Evolutionary conservation across 2,329 filamentous ascomycete genomes (phyloP).

Genomic region (Neonectria punicea): DNA sequence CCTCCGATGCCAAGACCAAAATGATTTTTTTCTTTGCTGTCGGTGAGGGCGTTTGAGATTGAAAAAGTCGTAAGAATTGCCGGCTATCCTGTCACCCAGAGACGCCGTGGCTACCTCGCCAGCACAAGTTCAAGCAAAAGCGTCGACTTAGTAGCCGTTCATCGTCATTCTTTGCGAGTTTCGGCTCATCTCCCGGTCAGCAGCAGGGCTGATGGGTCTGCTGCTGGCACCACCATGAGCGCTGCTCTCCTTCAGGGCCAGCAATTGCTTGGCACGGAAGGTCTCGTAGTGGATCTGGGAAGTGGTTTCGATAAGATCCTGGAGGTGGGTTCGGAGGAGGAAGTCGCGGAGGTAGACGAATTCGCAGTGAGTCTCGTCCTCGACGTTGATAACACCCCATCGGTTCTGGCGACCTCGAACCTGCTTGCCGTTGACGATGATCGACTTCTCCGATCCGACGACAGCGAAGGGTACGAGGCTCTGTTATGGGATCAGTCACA

Average conservation of each 20-base stretch:
- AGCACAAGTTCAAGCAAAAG: slow-evolving; percentile 45
- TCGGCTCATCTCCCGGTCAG: slow-evolving; percentile 95
- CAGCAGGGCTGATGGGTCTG: slow-evolving; percentile 93
- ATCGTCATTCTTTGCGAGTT: slow-evolving; percentile 97
- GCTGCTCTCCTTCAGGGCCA: slow-evolving; percentile 98
- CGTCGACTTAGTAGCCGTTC: slow-evolving; percentile 86
- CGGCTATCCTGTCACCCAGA: slow-evolving; percentile 45
- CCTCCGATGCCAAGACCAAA: slow-evolving; percentile 33
- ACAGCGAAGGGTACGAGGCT: slow-evolving; percentile 96
- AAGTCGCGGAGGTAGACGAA: slow-evolving; percentile 99
- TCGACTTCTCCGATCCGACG: slow-evolving; percentile 97
- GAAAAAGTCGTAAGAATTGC: slow-evolving; percentile 45
- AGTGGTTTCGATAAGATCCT: slow-evolving; percentile 98
- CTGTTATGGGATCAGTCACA: slow-evolving; percentile 61
- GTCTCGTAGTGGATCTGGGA: slow-evolving; percentile 99
- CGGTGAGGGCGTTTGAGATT: slow-evolving; percentile 46
- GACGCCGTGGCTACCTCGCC: slow-evolving; percentile 49
- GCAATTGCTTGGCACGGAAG: slow-evolving; percentile 98
- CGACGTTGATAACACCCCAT: slow-evolving; percentile 99
- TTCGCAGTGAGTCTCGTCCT: slow-evolving; percentile 99
- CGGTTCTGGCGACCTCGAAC: slow-evolving; percentile 98
- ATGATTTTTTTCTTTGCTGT: slow-evolving; percentile 40
- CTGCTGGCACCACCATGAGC: slow-evolving; percentile 80
- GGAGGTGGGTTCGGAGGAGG: slow-evolving; percentile 96
- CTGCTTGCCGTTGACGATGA: slow-evolving; percentile 96